Percentiles rank a stretch among this genome's conserved stretches.
Evolutionary conservation across 2,329 filamentous ascomycete species (phyloP).

Genomic region (Capronia americana): DNA sequence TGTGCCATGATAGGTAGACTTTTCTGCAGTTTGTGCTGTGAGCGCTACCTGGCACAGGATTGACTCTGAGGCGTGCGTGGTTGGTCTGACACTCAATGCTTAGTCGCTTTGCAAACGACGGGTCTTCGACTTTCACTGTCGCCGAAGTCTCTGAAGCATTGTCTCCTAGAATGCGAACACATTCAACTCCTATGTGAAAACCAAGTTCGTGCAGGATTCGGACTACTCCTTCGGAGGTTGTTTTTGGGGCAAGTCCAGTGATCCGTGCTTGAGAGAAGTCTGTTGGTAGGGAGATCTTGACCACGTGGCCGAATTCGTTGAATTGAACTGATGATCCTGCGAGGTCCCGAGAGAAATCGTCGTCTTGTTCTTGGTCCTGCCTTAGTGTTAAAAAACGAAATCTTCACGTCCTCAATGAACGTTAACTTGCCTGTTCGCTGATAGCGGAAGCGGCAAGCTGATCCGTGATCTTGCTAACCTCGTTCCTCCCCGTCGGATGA

Average conservation of each 20-base stretch:
- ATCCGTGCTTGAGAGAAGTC: slow-evolving; percentile 41
- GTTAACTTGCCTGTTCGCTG: slow-evolving; percentile 1
- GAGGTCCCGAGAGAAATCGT: slow-evolving; percentile 38
- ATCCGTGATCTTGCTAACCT: slow-evolving; percentile 1
- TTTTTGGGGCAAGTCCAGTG: slow-evolving; percentile 33
- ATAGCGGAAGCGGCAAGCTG: neutral
- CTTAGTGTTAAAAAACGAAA: neutral
- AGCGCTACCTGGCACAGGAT: slow-evolving; percentile 26
- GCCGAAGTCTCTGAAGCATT: slow-evolving; percentile 8
- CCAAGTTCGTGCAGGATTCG: slow-evolving; percentile 30
- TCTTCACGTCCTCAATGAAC: neutral
- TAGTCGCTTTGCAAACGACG: slow-evolving; percentile 36
- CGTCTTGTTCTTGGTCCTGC: slow-evolving; percentile 31
- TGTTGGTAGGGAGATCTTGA: slow-evolving; percentile 39
- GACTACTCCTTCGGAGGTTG: slow-evolving; percentile 30
- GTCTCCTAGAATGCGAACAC: slow-evolving; percentile 27
- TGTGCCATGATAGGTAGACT: slow-evolving; percentile 41
- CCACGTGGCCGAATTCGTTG: slow-evolving; percentile 36
- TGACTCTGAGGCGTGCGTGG: slow-evolving; percentile 27
- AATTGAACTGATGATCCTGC: slow-evolving; percentile 38
- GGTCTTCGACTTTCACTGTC: slow-evolving; percentile 37
- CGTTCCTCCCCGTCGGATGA: neutral
- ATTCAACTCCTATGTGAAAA: slow-evolving; percentile 33
- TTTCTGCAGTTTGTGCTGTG: slow-evolving; percentile 39
- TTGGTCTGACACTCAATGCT: slow-evolving; percentile 26